phyloP scores from a whole-genome alignment of 1,139 yeast genomes.

The Hyphopichia burtonii region DNA sequence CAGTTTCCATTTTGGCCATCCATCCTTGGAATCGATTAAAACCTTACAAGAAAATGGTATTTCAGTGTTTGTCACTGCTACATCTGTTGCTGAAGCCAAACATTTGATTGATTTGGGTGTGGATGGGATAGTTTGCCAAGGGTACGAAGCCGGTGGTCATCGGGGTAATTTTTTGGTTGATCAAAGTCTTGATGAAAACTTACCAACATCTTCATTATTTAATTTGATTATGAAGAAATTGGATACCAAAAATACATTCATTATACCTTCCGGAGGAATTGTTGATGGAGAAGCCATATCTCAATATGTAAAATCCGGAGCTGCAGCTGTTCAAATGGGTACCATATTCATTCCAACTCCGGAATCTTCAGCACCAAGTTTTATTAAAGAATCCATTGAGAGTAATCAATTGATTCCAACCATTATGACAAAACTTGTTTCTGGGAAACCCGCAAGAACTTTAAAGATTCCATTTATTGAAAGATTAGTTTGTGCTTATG shows the following conservation, averaged over 20 bases:
- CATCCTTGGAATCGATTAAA: conserved; percentile 34
- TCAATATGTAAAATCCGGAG: conserved; percentile 31
- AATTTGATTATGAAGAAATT: conserved; percentile 16
- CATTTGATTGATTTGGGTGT: conserved; percentile 21
- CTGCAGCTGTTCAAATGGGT: conserved; percentile 49
- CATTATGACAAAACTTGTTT: conserved; percentile 31
- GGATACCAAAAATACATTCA: conserved; percentile 14
- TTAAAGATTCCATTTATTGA: conserved; percentile 31
- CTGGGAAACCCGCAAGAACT: conserved; percentile 41
- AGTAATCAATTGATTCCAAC: conserved; percentile 17
- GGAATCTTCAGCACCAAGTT: conserved; percentile 26
- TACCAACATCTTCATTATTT: conserved; percentile 35
- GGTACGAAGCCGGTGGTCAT: conserved; percentile 58
- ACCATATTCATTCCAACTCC: conserved; percentile 40
- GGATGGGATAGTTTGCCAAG: conserved; percentile 48
- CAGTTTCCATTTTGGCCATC: conserved; percentile 53
- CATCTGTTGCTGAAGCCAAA: conserved; percentile 39
- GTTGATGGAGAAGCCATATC: conserved; percentile 24
- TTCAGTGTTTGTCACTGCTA: conserved; percentile 49
- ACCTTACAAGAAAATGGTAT: conserved; percentile 45
- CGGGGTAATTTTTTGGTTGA: conserved; percentile 41
- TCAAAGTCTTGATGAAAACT: conserved; percentile 27
- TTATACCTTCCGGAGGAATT: conserved; percentile 52
- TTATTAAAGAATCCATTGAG: conserved; percentile 12
- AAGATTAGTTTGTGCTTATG: conserved; percentile 7